These are phyloP conservation scores for Nemania sp. DNA, from an alignment of 2,329 filamentous ascomycete genomes.

Conservation along the genomic window DNA sequence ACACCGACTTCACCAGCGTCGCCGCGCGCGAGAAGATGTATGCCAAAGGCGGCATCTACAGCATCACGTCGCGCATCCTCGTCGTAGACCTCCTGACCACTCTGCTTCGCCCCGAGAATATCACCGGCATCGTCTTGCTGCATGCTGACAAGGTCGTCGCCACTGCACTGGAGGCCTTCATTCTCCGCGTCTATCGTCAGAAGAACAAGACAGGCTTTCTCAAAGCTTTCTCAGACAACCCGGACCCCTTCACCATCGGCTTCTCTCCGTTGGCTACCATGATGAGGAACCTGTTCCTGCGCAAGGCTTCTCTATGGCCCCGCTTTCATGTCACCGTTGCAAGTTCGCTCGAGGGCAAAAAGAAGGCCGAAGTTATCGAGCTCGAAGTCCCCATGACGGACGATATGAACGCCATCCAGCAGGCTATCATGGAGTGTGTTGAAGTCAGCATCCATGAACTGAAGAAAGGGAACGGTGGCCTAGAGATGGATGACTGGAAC, in stretches of 20 bases:
- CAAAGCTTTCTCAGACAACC: conserved; percentile 93
- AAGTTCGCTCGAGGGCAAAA: conserved; percentile 83
- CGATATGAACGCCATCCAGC: conserved; percentile 89
- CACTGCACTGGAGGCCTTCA: conserved; percentile 92
- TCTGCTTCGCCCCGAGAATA: conserved; percentile 76
- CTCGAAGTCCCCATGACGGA: conserved; percentile 96
- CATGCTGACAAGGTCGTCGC: conserved; percentile 87
- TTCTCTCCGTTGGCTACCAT: conserved; percentile 87
- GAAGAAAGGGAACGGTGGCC: conserved; percentile 83
- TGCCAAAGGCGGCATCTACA: conserved; percentile 84
- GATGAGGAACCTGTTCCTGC: conserved; percentile 89
- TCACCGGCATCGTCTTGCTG: conserved; percentile 84
- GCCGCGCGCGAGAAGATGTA: conserved; percentile 90
- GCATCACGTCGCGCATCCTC: conserved; percentile 91
- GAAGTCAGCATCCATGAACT: conserved; percentile 93
- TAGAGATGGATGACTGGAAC: conserved; percentile 98
- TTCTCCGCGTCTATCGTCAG: conserved; percentile 88
- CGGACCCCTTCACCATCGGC: conserved; percentile 85
- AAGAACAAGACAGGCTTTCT: conserved; percentile 93
- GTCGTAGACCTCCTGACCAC: conserved; percentile 91
- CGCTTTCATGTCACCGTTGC: conserved; percentile 91
- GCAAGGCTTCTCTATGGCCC: conserved; percentile 88
- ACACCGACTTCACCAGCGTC: conserved; percentile 91
- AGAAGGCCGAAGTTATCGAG: conserved; percentile 95
- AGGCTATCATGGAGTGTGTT: conserved; percentile 92